Evolutionary conservation across 495 filamentous ascomycete genomes (phyloP), one percentile per base, ranked within the genome.

Genomic region (Lentithecium fluviatile): DNA sequence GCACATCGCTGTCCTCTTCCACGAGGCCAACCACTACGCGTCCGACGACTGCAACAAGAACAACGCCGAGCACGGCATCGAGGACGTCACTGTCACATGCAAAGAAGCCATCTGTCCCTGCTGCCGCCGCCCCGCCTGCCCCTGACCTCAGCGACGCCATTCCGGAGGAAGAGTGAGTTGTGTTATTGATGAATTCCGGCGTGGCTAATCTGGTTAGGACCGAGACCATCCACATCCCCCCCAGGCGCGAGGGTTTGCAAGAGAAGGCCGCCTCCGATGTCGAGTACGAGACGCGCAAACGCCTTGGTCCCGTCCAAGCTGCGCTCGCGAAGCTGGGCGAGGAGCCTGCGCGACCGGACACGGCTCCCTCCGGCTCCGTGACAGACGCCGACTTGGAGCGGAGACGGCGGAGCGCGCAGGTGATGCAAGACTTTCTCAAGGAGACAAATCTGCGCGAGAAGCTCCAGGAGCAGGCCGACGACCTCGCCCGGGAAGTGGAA

Each of bases 341-440:
- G 15, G 56, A 60, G 10, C 12, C 17, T 11, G 20, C 42, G 17
- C 61, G 60, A 19, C 56, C 60, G 23, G 60, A 64, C 29, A 61
- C 60, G 19, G 56, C 60, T 20, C 65, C 65, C 25, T 61, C 56
- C 34, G 55, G 56, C 20, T 38, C 55, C 4, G 65, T 60, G 34
- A 42, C 48, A 6, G 59, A 67, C 7, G 32, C 34, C 32, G 60
- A 64, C 13, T 11, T 61, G 7, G 65, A 68, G 6, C 59, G 25
- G 1, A 58, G 54, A 24, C 20, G 55, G 19, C 37, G 46, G 29
- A 64, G 56, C 42, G 60, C 53, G 5, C 49, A 64, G 52, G 52
- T 68, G 8, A 64, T 68, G 65, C 60, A 64, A 38, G 60, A 68
- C 54, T 68, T 68, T 40, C 53, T 68, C 49, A 64, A 64, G 60